These are phyloP conservation scores for Ramalina peruviana DNA, from an alignment of 495 filamentous ascomycete species.

Conservation along the genomic window DNA sequence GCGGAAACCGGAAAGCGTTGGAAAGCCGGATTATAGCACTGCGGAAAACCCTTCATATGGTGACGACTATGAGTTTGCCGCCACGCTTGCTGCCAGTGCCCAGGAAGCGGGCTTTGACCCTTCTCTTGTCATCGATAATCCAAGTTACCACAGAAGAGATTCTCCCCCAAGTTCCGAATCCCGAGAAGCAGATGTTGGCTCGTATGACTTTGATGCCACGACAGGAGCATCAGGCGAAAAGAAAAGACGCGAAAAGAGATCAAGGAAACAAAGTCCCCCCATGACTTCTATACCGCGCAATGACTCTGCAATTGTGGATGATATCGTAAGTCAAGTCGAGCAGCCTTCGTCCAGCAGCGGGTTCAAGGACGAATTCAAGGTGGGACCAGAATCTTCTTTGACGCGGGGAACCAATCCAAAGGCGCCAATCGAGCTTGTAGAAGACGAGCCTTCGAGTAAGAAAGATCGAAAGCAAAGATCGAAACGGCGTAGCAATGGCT, in stretches of 20 bases:
- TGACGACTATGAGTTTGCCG: slow-evolving; percentile 54
- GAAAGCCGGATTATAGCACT: neutral
- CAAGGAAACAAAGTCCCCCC: slow-evolving; percentile 3
- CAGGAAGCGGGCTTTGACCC: slow-evolving; percentile 56
- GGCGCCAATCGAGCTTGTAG: neutral
- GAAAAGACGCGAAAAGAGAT: slow-evolving; percentile 5
- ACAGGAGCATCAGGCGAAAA: neutral
- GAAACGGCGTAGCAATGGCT: slow-evolving; percentile 14
- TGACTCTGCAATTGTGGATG: slow-evolving; percentile 9
- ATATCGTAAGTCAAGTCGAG: slow-evolving; percentile 12
- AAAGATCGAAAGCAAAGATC: slow-evolving; percentile 19
- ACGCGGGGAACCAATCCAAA: neutral
- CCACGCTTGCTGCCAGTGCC: slow-evolving; percentile 54
- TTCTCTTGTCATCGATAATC: slow-evolving; percentile 53
- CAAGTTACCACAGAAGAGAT: slow-evolving; percentile 44
- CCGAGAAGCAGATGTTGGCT: slow-evolving; percentile 28
- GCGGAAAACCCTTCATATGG: slow-evolving; percentile 24
- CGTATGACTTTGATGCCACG: slow-evolving; percentile 18
- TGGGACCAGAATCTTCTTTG: neutral
- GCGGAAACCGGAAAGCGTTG: neutral
- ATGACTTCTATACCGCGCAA: slow-evolving; percentile 4
- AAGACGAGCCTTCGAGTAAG: neutral
- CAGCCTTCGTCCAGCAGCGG: neutral
- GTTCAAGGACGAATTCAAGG: neutral
- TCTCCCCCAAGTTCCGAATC: slow-evolving; percentile 50